Base-by-base conservation (phyloP, 2,329 filamentous ascomycete genomes). In the Chalaropsis ovoidea region DNA sequence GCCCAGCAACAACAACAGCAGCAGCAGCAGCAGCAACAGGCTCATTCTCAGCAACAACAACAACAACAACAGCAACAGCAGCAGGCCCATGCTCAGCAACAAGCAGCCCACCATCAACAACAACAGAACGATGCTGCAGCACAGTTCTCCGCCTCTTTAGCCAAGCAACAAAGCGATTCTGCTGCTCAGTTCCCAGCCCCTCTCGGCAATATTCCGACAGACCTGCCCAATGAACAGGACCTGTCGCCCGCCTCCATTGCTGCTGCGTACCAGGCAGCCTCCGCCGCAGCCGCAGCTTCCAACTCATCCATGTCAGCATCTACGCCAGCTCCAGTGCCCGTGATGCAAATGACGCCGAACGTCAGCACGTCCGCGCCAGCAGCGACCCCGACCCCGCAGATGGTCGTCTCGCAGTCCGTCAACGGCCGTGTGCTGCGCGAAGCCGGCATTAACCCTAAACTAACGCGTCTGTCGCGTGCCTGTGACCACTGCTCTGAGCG, bases 401-500 rank as follows among this genome's bases (percentile, higher is more conserved):
- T 67, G 52, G 45, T 64, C 11, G 49, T 54, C 42, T 49, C 49
- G 5, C 42, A 61, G 13, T 17, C 22, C 15, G 47, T 24, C 17
- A 49, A 22, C 49, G 56, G 65, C 8, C 62, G 41, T 62, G 54
- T n/a, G n/a, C 56, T 73, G 69, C 74, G 76, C 49, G 77, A 79
- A 65, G 75, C 76, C 7, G 76, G 74, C 13, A 72, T 78, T 64
- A 79, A 78, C 65, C 77, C 76, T 17, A 83, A 82, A 73, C 74
- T 81, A 58, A 84, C 81, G 35, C 79, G 82, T 6, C 76, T 85
- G 41, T 77, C 82, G 67, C 79, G 82, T 62, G 82, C 82, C 15
- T 85, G 82, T 70, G 82, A 85, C 69, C 81, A 85, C 77, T 85
- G 82, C 71, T 84, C 82, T 67, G 79, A 81, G 73, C 80, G 82